phyloP scores from a whole-genome alignment of 441 rosid species.

The Theobroma grandiflorum region DNA sequence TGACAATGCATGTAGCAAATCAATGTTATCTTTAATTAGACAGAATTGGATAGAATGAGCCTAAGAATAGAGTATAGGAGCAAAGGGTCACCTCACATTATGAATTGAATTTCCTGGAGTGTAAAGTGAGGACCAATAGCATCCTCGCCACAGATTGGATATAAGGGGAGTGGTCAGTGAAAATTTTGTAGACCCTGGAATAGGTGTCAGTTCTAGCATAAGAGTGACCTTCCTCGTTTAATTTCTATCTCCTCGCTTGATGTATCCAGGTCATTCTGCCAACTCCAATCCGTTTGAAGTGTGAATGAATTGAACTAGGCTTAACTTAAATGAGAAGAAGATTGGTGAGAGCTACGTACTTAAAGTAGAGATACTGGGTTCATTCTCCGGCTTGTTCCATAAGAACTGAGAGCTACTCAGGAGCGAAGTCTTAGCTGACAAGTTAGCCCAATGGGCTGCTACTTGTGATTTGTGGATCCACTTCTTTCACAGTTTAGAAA shows the following conservation, averaged over 20 bases:
- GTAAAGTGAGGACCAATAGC: not conserved
- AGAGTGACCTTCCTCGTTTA: not conserved
- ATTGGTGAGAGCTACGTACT: not conserved
- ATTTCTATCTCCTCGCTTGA: not conserved
- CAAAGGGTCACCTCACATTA: not conserved
- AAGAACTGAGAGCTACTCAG: not conserved
- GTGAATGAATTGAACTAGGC: not conserved
- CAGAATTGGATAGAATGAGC: not conserved
- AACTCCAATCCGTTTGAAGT: not conserved
- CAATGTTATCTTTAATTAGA: not conserved
- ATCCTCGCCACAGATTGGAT: not conserved
- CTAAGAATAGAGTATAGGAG: conserved; percentile 10
- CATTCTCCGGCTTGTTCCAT: not conserved
- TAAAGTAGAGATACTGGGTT: not conserved
- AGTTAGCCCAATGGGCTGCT: not conserved
- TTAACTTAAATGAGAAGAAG: not conserved
- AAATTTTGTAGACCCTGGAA: not conserved
- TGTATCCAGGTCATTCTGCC: not conserved
- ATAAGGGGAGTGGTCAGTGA: not conserved
- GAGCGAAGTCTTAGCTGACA: not conserved
- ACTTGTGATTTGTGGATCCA: not conserved
- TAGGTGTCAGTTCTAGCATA: not conserved
- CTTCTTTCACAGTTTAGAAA: not conserved
- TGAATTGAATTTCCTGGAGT: not conserved
- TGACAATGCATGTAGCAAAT: not conserved